Percentiles rank a stretch among this genome's conserved stretches.
These are phyloP conservation scores for Thelonectria rubi DNA, from an alignment of 2,329 filamentous ascomycete species.

Conservation along the genomic window DNA sequence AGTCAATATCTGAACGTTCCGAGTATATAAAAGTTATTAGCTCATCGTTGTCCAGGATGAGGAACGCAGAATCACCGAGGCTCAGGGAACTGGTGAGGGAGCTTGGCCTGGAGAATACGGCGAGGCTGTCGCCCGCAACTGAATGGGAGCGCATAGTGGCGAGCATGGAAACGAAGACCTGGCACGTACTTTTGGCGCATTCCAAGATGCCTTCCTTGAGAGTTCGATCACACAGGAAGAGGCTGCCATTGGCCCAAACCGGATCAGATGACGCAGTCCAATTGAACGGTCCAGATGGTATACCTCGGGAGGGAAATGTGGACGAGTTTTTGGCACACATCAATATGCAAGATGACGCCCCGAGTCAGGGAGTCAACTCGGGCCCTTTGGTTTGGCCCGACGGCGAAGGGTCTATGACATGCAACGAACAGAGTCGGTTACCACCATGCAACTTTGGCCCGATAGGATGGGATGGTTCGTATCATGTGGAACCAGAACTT, in stretches of 20 bases:
- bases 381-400: not conserved
- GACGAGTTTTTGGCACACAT: not conserved
- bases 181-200: conserved; percentile 39
- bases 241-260: not conserved
- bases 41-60: conserved; percentile 46
- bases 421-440: not conserved
- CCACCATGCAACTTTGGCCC: not conserved
- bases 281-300: not conserved
- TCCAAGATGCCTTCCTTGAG: conserved; percentile 22
- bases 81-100: conserved; percentile 43
- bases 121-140: no score
- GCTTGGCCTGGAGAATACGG: conserved; percentile 1
- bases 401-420: not conserved
- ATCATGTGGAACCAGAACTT: not conserved
- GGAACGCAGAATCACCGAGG: conserved; percentile 46
- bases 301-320: not conserved
- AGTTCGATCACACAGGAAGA: conserved; percentile 8
- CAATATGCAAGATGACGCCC: not conserved
- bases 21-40: conserved; percentile 43
- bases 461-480: not conserved
- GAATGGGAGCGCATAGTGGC: conserved; percentile 3
- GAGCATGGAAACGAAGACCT: conserved; percentile 34
- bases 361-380: not conserved
- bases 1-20: conserved; percentile 42
- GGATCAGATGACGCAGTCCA: not conserved